Base-by-base conservation (phyloP, 2,329 filamentous ascomycete genomes). In the Colletotrichum liaoningense region DNA sequence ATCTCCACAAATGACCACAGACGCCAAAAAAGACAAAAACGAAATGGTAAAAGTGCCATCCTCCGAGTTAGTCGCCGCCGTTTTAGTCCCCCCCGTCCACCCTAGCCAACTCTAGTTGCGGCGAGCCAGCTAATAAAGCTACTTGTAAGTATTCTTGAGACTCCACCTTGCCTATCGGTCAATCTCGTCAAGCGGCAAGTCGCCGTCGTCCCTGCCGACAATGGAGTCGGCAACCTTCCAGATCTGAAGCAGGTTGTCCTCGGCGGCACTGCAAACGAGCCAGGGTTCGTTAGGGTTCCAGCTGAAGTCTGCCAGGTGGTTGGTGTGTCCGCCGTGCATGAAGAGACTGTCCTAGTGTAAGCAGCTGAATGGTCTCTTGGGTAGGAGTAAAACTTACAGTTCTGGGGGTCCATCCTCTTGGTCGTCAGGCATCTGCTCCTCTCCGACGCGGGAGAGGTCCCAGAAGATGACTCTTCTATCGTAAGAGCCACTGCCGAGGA, bases 271-370 rank as follows among this genome's bases (percentile, higher is more conserved):
- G 82, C 95, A 95, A 77, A 99, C 94, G 68, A 98, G 91, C 97
- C 97, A 99, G 5, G 96, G 95, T 79, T 98, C 95, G 81, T 97
- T 98, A 77, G 92, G 91, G 83, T 99, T 99, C 96, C 96, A 99
- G 84, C 93, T 96, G 80, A 99, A 99, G 83, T 99, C 97, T 46
- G 94, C 95, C 74, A 99, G 91, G 77, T 97, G 93, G 84, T 98
- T 98, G 12, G 97, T 99, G 86, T 99, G 97, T 38, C 97, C 97
- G 74, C 97, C 97, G 79, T 99, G 97, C 95, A 99, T 98, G 85
- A 99, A 99, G 1, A 99, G 86, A 59, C 94, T 95, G 72, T 6
- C 54, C 42, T 66, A 42, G 6, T 22, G 76, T 81, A 76, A 81
- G 77, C 63, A 73, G 54, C 5, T 14, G 19, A 22, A 4, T 16